Base-by-base conservation (phyloP, 768 basidiomycete species). In the Boletus rubescentipes region DNA sequence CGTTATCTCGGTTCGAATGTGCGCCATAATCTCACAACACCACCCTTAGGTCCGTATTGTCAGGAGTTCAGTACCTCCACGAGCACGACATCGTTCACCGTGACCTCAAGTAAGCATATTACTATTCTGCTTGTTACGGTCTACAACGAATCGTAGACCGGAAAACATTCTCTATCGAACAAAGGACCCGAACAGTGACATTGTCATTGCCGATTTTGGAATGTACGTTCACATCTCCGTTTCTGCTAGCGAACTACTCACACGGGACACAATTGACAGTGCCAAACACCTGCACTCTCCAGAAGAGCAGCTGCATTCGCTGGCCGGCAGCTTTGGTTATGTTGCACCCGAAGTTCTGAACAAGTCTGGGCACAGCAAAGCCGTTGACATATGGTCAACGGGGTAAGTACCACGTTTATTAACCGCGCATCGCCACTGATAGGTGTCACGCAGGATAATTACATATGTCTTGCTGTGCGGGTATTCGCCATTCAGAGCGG, bases 151-250 rank as follows among this genome's bases (percentile, higher is more conserved):
- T 46, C 34, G 7, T 57, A 93, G 89, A 69, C 97, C 97, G 0
- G 97, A 99, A 72, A 98, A 98, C 67, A 95, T 99, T 54, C 78
- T 99, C 4, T 98, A 93, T 67, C 84, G 91, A 37, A 91, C 89
- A 5, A 84, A 77, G 59, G 87, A 83, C 3, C 67, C 77, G 10
- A 77, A 87, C 16, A 91, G 90, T n/a, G 89, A 89, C 58, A 80
- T 98, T 46, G 95, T 99, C 52, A 93, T 98, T 39, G 95, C 85
- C 7, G 97, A 98, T 71, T 99, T 99, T 65, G 97, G 97, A 60
- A 98, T 99, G 91, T 93, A 61, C 16, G 86, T 72, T 29, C 16
- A 39, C 21, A 18, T 48, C 23, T 50, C 42, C 29, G 21, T 51
- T 44, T 36, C 12, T 34, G 31, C 51, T 31, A 31, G 14, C 20